A percentile compares a stretch with the other conserved stretches of the same genome.
These are phyloP conservation scores for Russula brevipes DNA, from an alignment of 768 basidiomycete genomes.

Conservation along the genomic window DNA sequence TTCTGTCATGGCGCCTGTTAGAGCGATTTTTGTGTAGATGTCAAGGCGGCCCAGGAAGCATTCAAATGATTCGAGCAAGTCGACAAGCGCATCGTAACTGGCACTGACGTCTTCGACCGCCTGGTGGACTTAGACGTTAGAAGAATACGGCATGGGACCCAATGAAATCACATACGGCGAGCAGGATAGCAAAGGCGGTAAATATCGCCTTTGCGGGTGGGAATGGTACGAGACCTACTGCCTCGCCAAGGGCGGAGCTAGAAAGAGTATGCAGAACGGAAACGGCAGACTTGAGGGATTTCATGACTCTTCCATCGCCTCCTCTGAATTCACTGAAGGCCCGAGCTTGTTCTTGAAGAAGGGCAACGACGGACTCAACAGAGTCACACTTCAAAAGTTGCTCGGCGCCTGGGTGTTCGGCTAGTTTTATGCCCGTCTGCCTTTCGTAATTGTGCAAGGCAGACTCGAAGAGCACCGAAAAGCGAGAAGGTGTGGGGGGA, in stretches of 20 bases:
- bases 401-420: too few relatives aligned
- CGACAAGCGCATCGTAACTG: background rate
- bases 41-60: background rate
- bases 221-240: background rate
- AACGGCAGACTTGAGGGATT: too few relatives aligned
- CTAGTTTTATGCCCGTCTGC: too few relatives aligned
- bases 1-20: background rate
- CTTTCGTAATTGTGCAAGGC: too few relatives aligned
- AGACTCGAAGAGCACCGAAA: too few relatives aligned
- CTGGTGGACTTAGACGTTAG: background rate
- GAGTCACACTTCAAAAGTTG: too few relatives aligned
- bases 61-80: background rate
- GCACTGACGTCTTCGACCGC: background rate
- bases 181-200: background rate
- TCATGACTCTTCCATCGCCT: too few relatives aligned
- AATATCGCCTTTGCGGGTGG: background rate
- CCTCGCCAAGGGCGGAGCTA: background rate
- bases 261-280: background rate
- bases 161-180: background rate
- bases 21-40: background rate
- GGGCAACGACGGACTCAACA: too few relatives aligned
- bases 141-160: background rate
- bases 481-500: too few relatives aligned
- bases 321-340: too few relatives aligned
- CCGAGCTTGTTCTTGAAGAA: too few relatives aligned